Base-by-base conservation (phyloP, 768 basidiomycete species). In the Mycena maculata region DNA sequence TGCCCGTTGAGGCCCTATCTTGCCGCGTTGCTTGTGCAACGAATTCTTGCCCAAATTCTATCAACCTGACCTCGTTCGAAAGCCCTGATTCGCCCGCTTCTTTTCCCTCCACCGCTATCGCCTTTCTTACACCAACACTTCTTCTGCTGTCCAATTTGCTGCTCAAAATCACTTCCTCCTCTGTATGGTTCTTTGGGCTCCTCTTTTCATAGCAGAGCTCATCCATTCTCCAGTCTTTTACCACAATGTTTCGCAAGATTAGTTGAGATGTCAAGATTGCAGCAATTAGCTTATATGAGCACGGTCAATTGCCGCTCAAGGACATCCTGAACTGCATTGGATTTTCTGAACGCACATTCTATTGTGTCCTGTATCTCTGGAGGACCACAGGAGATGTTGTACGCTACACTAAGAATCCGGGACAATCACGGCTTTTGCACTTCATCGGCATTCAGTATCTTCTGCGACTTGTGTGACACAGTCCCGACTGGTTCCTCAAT, bases 401-500 rank as follows among this genome's bases (percentile, higher is more conserved):
- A 2, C 23, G 20, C 2, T 28, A 10, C 20, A 52, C 15, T 0
- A 15, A 30, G 1, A 2, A 28, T 36, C 6, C 33, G 8, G 50
- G 60, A 1, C 50, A 41, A 12, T 5, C 38, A 5, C 56, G 53
- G 20, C 28, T 59, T 1, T 59, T 75, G 9, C 28, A 52, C 18
- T 38, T 36, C 45, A 67, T 71, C 53, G 74, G 76, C 53, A 27
- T 75, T 16, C 27, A 68, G 1, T 77, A 76, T 55, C 71, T 77
- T 20, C 10, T 72, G 0, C 36, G 44, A 2, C 59, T 77, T 12
- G 52, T 74, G 16, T 61, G 53, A 2, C 65, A 70, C 30, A 38
- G 42, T 2, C 77, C 77, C 16, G 71, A 77, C 67, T 80, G 71
- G 68, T 81, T 81, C 53, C 72, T 82, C 0, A 75, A 80, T 50